These are phyloP conservation scores for Aspergillus felis DNA, from an alignment of 2,329 filamentous ascomycete species.

Conservation along the genomic window DNA sequence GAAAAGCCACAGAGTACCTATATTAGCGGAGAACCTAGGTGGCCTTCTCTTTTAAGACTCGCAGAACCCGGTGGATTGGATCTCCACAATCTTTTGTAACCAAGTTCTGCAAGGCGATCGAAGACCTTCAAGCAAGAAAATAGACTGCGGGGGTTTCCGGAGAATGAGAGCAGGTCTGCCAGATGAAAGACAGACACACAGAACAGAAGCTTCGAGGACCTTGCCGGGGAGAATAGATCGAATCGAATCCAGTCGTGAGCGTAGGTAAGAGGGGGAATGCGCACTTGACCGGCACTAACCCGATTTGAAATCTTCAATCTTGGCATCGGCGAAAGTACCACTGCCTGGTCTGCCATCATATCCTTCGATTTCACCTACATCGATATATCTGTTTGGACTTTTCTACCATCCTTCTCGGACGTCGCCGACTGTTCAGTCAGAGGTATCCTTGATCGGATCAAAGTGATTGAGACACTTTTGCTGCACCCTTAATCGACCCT, in stretches of 20 bases:
- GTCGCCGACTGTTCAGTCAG: background rate
- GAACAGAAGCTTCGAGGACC: conserved; percentile 20
- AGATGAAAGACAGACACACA: conserved; percentile 6
- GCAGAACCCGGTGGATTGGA: conserved; percentile 28
- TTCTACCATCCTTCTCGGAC: background rate
- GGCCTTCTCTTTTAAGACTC: conserved; percentile 19
- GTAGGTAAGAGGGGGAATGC: conserved; percentile 22
- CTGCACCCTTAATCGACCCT: background rate
- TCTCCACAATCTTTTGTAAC: conserved; percentile 20
- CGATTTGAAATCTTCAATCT: conserved; percentile 20
- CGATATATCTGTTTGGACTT: background rate
- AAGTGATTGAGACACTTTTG: background rate
- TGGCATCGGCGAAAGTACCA: conserved; percentile 17
- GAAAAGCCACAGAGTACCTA: conserved; percentile 8
- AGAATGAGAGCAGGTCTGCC: conserved; percentile 5
- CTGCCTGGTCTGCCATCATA: conserved; percentile 7
- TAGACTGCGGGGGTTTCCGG: background rate
- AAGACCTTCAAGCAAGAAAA: conserved; percentile 3
- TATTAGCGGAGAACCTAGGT: conserved; percentile 21
- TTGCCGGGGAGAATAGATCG: conserved; percentile 23
- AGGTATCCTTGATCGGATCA: background rate
- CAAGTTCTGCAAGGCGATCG: conserved; percentile 20
- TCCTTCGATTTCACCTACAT: background rate
- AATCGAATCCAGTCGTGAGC: conserved; percentile 20
- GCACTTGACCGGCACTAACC: conserved; percentile 23